Evolutionary conservation across 2,329 filamentous ascomycete genomes (phyloP).

Genomic region (Colletotrichum acutatum): DNA sequence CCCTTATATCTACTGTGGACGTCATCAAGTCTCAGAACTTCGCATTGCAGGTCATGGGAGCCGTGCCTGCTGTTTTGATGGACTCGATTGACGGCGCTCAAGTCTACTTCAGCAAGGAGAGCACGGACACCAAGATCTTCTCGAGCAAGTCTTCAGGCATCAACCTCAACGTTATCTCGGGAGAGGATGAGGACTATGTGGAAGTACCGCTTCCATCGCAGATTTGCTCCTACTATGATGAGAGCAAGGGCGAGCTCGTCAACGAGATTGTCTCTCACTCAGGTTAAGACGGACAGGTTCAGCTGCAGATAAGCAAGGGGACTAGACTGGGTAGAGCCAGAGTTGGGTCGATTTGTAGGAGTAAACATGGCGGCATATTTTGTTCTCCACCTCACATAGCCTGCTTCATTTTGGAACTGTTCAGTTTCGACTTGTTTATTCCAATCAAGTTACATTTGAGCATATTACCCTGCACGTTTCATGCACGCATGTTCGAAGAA

Average conservation of each 20-base stretch:
- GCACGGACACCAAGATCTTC: conserved; percentile 82
- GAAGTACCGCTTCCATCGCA: conserved; percentile 92
- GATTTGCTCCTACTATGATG: conserved; percentile 80
- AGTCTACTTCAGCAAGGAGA: conserved; percentile 87
- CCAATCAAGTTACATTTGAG: background rate
- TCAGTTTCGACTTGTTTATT: background rate
- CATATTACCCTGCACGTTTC: background rate
- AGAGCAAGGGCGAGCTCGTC: conserved; percentile 77
- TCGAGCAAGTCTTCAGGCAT: conserved; percentile 88
- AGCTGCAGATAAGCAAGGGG: background rate
- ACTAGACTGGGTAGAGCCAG: background rate
- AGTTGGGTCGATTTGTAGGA: background rate
- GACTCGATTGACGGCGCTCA: conserved; percentile 94
- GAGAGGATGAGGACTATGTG: conserved; percentile 81
- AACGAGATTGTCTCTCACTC: conserved; percentile 97
- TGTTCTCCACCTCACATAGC: background rate
- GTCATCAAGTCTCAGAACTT: conserved; percentile 97
- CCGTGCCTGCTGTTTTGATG: conserved; percentile 86
- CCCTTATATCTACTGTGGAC: conserved; percentile 89
- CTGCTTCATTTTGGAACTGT: background rate
- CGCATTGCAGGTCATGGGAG: conserved; percentile 89
- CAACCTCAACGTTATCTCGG: conserved; percentile 84
- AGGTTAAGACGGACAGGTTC: conserved; percentile 60
- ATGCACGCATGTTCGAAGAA: background rate
- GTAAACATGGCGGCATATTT: background rate